Conservation (phyloP, 2,329 filamentous ascomycete species). For the Ophiosphaerella herpotricha region DNA sequence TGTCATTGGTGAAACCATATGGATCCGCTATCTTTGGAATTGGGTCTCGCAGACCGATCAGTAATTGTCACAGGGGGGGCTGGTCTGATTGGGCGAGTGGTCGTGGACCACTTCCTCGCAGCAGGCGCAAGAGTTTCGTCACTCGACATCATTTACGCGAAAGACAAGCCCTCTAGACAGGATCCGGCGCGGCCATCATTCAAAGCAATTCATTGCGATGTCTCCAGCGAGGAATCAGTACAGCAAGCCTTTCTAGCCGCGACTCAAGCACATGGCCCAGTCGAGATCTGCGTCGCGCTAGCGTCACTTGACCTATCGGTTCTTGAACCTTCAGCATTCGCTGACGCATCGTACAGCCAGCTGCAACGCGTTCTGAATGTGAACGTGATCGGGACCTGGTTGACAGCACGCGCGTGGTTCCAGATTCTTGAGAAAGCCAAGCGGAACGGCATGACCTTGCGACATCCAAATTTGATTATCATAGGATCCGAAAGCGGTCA, state of each 20-base stretch:
- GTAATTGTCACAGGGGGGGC: conserved; percentile 50
- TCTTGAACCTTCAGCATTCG: conserved; percentile 44
- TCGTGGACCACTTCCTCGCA: conserved; percentile 49
- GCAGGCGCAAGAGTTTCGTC: conserved; percentile 50
- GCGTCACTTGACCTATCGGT: conserved; percentile 52
- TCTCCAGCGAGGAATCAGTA: conserved; percentile 41
- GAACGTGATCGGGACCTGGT: conserved; percentile 46
- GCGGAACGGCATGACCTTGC: conserved; percentile 12
- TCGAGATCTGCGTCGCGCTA: conserved; percentile 50
- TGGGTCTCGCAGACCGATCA: conserved; percentile 46
- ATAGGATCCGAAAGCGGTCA: conserved; percentile 53
- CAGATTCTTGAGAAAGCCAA: conserved; percentile 41
- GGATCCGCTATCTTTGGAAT: conserved; percentile 23
- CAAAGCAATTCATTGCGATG: conserved; percentile 38
- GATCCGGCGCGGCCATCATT: conserved; percentile 3
- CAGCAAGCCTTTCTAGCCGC: conserved; percentile 43
- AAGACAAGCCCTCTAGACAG: background rate
- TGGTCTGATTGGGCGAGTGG: conserved; percentile 48
- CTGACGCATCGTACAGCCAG: conserved; percentile 48
- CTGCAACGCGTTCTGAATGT: conserved; percentile 50
- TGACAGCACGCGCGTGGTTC: conserved; percentile 52
- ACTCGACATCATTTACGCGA: conserved; percentile 35
- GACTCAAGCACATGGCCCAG: conserved; percentile 39
- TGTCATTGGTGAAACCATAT: conserved; percentile 1
- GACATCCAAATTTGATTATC: conserved; percentile 49